Evolutionary conservation across 345 rosid species (phyloP).

Genomic region (Noccaea caerulescens): DNA sequence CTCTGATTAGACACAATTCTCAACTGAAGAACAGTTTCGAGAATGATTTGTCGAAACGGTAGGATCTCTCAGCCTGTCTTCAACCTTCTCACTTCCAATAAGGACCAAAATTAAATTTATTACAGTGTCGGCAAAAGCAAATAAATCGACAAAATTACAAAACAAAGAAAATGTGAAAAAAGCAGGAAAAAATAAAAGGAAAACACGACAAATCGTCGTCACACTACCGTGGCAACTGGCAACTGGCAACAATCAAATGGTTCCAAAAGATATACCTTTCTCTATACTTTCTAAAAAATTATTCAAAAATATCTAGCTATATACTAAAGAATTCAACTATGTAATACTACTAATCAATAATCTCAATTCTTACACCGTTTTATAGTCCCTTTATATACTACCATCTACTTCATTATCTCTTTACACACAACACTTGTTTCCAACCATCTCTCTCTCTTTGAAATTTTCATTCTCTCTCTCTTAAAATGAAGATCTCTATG

Average conservation of each 20-base stretch:
- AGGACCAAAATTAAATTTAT: slow-evolving; percentile 6
- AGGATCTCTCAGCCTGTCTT: slow-evolving; percentile 16
- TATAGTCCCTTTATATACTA: slow-evolving; percentile 31
- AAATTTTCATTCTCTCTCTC: not conserved
- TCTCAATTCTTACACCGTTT: slow-evolving; percentile 32
- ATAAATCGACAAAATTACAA: too few species aligned
- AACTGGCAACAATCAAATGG: too few species aligned
- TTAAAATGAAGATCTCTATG: slow-evolving; percentile 42
- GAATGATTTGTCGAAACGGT: slow-evolving; percentile 12
- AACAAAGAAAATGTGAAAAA: too few species aligned
- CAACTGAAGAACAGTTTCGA: not conserved
- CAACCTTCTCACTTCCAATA: slow-evolving; percentile 4
- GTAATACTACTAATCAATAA: not conserved
- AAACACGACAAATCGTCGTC: too few species aligned
- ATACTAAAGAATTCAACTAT: not conserved
- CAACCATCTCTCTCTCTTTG: not conserved
- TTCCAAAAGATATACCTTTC: too few species aligned
- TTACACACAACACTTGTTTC: slow-evolving; percentile 16
- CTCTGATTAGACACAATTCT: too few species aligned
- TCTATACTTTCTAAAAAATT: not conserved
- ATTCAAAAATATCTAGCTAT: not conserved
- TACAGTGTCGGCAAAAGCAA: not conserved
- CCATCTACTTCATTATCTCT: slow-evolving; percentile 3
- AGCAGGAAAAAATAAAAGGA: too few species aligned
- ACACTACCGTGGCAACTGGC: too few species aligned